Evolutionary conservation across 768 basidiomycete species (phyloP).

Genomic region (Russula sp.): DNA sequence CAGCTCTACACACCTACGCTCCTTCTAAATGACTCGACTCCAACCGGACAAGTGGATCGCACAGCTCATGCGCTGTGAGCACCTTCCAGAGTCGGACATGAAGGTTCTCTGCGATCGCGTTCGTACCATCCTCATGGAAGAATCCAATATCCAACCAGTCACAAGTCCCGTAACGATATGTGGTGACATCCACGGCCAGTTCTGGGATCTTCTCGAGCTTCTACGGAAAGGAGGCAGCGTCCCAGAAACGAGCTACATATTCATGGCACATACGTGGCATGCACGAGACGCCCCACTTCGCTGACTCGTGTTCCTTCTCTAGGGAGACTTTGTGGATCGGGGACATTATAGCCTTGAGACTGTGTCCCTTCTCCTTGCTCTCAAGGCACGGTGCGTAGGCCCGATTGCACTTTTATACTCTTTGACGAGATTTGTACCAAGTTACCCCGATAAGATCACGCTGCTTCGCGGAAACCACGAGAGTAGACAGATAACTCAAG

Average conservation of each 20-base stretch:
- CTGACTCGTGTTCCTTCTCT: neutral
- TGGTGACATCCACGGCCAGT: conserved; percentile 96
- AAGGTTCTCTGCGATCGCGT: conserved; percentile 89
- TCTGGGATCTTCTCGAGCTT: conserved; percentile 93
- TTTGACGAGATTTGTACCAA: conserved; percentile 26
- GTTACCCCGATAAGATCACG: conserved; percentile 90
- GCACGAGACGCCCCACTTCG: conserved; percentile 1
- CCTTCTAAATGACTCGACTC: conserved; percentile 14
- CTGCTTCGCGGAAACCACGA: conserved; percentile 94
- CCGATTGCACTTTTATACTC: neutral
- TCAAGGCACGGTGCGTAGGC: conserved; percentile 71
- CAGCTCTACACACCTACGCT: neutral
- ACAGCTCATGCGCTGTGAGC: conserved; percentile 78
- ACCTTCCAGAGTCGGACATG: conserved; percentile 89
- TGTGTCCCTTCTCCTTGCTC: conserved; percentile 75
- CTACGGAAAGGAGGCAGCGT: conserved; percentile 79
- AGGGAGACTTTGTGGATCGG: conserved; percentile 98
- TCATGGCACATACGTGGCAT: conserved; percentile 72
- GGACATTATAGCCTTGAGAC: conserved; percentile 96
- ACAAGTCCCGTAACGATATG: conserved; percentile 91
- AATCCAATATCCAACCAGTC: conserved; percentile 96
- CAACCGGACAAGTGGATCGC: conserved; percentile 79
- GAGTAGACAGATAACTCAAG: conserved; percentile 95
- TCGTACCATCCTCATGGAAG: conserved; percentile 84
- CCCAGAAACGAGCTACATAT: conserved; percentile 88